Evolutionary conservation across 805 yeast genomes (phyloP).

Genomic region (Ogataea naganishii): DNA sequence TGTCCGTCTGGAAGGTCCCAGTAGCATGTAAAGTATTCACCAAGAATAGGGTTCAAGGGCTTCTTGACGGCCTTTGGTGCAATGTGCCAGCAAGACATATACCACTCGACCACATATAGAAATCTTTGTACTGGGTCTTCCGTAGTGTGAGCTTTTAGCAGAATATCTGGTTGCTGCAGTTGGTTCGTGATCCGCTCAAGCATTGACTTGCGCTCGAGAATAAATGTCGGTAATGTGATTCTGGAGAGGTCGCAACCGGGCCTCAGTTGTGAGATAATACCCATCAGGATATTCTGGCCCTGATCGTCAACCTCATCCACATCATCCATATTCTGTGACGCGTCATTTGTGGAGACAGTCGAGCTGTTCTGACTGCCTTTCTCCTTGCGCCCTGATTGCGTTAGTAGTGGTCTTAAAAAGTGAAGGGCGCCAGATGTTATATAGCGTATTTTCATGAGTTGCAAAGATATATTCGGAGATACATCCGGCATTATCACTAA

Average conservation of each 20-base stretch:
- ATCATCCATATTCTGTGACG: constrained; percentile 45
- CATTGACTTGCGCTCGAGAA: constrained; percentile 92
- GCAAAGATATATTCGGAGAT: no score
- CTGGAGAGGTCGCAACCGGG: constrained; percentile 88
- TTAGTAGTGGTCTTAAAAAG: not conserved
- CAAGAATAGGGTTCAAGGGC: constrained; percentile 90
- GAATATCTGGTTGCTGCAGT: constrained; percentile 67
- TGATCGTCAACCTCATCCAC: constrained; percentile 89
- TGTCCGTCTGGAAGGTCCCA: constrained; percentile 75
- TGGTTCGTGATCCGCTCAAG: constrained; percentile 89
- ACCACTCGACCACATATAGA: constrained; percentile 73
- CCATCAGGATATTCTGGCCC: constrained; percentile 77
- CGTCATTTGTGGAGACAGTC: not conserved
- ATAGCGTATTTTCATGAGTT: no score
- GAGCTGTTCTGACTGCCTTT: constrained; percentile 12
- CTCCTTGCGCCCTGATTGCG: constrained; percentile 2
- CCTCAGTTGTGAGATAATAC: constrained; percentile 83
- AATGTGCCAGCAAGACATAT: constrained; percentile 94
- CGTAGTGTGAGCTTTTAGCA: constrained; percentile 57
- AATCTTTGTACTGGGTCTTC: constrained; percentile 62
- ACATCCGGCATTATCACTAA: no score
- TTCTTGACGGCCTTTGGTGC: constrained; percentile 98
- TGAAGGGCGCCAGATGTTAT: no score
- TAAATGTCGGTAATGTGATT: constrained; percentile 92
- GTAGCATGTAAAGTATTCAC: constrained; percentile 83